Conservation (phyloP, 1,284 basidiomycete genomes). For the Irpex sp. region DNA sequence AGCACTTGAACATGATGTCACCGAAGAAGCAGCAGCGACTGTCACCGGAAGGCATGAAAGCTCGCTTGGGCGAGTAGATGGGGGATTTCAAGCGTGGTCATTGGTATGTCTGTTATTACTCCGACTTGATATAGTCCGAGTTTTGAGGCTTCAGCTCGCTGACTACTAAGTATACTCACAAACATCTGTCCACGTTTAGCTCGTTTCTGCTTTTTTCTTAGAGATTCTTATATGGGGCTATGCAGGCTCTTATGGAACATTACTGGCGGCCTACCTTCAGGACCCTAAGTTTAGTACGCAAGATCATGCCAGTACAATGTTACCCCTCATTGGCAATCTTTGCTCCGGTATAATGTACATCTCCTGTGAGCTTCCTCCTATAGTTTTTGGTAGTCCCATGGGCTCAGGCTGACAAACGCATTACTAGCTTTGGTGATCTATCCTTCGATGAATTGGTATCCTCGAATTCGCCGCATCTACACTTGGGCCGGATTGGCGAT, state of each 20-base stretch:
- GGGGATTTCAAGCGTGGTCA: neutral
- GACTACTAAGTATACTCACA: neutral
- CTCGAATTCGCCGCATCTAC: constrained; percentile 21
- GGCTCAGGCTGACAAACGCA: neutral
- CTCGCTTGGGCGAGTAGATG: neutral
- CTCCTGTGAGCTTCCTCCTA: constrained; percentile 24
- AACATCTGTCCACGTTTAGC: neutral
- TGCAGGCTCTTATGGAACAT: constrained; percentile 31
- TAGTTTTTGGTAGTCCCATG: neutral
- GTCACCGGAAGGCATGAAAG: neutral
- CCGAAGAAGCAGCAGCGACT: neutral
- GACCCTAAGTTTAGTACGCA: constrained; percentile 25
- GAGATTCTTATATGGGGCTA: constrained; percentile 22
- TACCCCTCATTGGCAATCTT: constrained; percentile 32
- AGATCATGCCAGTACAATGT: constrained; percentile 21
- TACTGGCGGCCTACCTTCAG: constrained; percentile 31
- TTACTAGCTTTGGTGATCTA: constrained; percentile 13
- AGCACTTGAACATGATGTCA: neutral
- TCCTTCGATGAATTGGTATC: constrained; percentile 25
- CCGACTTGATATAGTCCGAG: too few species aligned
- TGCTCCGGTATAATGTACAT: constrained; percentile 33
- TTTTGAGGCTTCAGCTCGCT: neutral
- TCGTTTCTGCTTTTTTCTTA: neutral
- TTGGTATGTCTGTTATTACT: neutral
- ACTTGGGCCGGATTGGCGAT: constrained; percentile 28